Base-by-base conservation (phyloP, 768 basidiomycete species). In the Leucosporidium yakuticum region DNA sequence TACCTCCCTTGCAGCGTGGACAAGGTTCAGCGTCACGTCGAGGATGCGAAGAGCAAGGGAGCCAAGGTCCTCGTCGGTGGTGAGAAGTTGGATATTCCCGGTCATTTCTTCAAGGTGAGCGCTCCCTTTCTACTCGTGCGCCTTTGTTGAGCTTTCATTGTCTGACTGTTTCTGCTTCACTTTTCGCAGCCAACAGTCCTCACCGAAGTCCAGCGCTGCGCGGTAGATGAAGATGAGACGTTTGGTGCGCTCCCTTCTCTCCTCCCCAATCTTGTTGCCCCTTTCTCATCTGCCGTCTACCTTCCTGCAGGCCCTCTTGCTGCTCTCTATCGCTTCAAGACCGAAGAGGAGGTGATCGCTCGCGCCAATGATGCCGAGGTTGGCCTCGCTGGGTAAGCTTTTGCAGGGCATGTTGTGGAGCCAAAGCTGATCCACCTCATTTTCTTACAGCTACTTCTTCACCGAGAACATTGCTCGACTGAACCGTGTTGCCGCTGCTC, bases 61-160 rank as follows among this genome's bases (percentile, higher is more conserved):
- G 96, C 93, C 0, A 88, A 88, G 78, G 79, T 98, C 57, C 85
- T 97, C 50, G 83, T 91, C 47, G 96, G 96, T n/a, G 96, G 95
- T 9, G 87, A 88, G 77, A 78, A 83, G 32, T 75, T 87, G 53
- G 81, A 84, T 56, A 81, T 83, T 7, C 23, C 23, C n/a, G 57
- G 57, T 25, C 15, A 76, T 19, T 69, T 72, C 47, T 77, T 71
- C 63, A 64, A 77, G 29, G 93, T 36, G 23, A 59, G 29, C 25
- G 36, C 8, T 44, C 11, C 9, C 27, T 59, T n/a, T 8, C 2
- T 44, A 12, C 17, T 15, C 39, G 3, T 15, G 17, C 39, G 6
- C 39, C 17, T 15, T 9, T 15, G 17, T 8, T 3, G 6, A 8
- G 14, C 11, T 44, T 3, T 44, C 32, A 9, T 9, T 19, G 19